Conservation (phyloP, 2,329 filamentous ascomycete genomes). For the Pseudogymnoascus sp. region DNA sequence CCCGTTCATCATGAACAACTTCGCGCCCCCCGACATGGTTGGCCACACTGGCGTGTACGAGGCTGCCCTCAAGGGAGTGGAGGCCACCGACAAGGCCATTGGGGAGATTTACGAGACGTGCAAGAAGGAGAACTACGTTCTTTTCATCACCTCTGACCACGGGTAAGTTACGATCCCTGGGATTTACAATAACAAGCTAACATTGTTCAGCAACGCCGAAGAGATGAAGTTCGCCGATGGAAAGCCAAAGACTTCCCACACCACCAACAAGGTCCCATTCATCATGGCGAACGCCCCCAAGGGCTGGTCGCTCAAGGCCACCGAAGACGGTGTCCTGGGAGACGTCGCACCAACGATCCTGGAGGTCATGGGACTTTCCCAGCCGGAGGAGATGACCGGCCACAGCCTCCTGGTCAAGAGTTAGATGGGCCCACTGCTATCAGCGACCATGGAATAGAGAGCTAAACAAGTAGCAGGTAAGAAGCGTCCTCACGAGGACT, state of each 20-base stretch:
- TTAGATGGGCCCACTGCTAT: conserved; percentile 20
- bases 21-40: conserved; percentile 98
- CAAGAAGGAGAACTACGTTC: conserved; percentile 84
- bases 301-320: conserved; percentile 77
- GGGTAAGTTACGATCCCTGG: conserved; percentile 43
- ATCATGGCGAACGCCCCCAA: conserved; percentile 95
- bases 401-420: conserved; percentile 71
- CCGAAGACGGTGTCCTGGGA: conserved; percentile 74
- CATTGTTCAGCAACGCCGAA: conserved; percentile 64
- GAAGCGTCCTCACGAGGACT: conserved; percentile 25
- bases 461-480: conserved; percentile 19
- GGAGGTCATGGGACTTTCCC: conserved; percentile 78
- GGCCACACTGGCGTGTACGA: conserved; percentile 97
- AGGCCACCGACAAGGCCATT: conserved; percentile 88
- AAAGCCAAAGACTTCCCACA: conserved; percentile 96
- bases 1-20: conserved; percentile 99
- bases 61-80: conserved; percentile 75
- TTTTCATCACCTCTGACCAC: conserved; percentile 95
- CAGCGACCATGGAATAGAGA: background rate
- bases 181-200: conserved; percentile 17
- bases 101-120: conserved; percentile 86
- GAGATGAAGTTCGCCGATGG: conserved; percentile 97
- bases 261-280: conserved; percentile 94
- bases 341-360: conserved; percentile 95
- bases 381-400: conserved; percentile 90